phyloP scores from a whole-genome alignment of 257 asterid genomes.

The Nicotiana paniculata region DNA sequence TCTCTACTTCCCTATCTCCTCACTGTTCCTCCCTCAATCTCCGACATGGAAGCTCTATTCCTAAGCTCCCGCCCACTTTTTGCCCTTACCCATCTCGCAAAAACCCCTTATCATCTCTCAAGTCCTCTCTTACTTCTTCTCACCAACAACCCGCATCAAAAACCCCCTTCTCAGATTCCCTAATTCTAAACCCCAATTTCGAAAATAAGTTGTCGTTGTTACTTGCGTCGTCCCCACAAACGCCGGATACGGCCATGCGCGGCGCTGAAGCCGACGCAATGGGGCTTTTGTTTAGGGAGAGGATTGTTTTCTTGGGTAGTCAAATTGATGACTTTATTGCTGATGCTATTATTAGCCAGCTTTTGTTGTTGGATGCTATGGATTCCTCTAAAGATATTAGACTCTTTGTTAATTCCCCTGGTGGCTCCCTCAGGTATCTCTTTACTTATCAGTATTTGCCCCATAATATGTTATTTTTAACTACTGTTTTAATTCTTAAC shows the following conservation, averaged over 20 bases:
- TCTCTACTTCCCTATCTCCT: conserved; percentile 43
- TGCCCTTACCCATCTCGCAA: conserved; percentile 14
- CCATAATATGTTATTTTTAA: neutral
- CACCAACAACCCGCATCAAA: conserved; percentile 18
- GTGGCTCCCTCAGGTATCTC: conserved; percentile 83
- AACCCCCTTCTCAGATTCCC: conserved; percentile 13
- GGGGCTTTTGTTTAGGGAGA: conserved; percentile 80
- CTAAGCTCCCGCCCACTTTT: neutral
- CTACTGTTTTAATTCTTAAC: neutral
- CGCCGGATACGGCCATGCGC: conserved; percentile 57
- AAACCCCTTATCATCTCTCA: conserved; percentile 18
- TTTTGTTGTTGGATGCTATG: conserved; percentile 76
- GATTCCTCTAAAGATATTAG: conserved; percentile 83
- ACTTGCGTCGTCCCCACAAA: conserved; percentile 39
- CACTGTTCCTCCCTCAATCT: neutral
- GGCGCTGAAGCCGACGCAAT: conserved; percentile 75
- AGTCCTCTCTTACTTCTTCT: conserved; percentile 18
- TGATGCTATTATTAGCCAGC: conserved; percentile 82
- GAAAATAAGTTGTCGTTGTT: conserved; percentile 26
- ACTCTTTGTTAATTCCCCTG: conserved; percentile 79
- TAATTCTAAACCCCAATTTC: neutral
- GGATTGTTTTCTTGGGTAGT: conserved; percentile 83
- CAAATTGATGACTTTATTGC: conserved; percentile 76
- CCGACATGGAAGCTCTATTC: neutral
- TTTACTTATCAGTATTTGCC: neutral